Evolutionary conservation across 2,329 filamentous ascomycete species (phyloP).

Genomic region (Trichophyton benhamiae): DNA sequence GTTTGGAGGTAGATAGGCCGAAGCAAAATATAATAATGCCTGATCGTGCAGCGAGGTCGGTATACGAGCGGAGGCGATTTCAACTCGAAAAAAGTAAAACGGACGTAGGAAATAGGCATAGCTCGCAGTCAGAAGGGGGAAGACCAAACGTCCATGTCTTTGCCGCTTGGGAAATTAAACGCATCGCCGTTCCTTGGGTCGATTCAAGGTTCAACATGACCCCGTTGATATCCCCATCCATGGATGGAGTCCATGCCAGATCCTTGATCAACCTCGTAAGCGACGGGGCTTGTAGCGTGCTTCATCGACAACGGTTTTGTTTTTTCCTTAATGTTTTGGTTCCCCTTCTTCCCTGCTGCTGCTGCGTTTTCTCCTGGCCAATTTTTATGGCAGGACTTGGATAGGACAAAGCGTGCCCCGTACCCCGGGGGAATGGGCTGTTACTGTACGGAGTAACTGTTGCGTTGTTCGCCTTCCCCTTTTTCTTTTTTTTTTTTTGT

Average conservation of each 20-base stretch:
- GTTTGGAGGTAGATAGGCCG: neutral
- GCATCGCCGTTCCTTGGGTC: neutral
- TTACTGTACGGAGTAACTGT: too few species aligned
- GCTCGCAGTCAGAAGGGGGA: neutral
- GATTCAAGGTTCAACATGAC: slow-evolving; percentile 3
- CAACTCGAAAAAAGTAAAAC: neutral
- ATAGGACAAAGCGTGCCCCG: too few species aligned
- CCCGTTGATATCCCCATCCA: slow-evolving; percentile 1
- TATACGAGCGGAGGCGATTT: neutral
- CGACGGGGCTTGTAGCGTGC: neutral
- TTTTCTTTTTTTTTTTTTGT: too few species aligned
- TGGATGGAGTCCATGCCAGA: neutral
- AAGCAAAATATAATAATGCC: neutral
- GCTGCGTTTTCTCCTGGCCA: too few species aligned
- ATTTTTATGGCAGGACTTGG: too few species aligned
- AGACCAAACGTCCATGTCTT: neutral
- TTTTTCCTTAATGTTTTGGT: neutral
- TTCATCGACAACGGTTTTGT: neutral
- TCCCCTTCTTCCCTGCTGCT: too few species aligned
- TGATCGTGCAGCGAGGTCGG: neutral
- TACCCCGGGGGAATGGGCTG: too few species aligned
- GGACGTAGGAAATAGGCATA: neutral
- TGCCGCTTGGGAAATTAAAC: neutral
- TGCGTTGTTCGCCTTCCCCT: too few species aligned
- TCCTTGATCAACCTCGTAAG: neutral